These are phyloP conservation scores for Petasospora rhodanensis DNA, from an alignment of 1,139 yeast genomes.

Conservation along the genomic window DNA sequence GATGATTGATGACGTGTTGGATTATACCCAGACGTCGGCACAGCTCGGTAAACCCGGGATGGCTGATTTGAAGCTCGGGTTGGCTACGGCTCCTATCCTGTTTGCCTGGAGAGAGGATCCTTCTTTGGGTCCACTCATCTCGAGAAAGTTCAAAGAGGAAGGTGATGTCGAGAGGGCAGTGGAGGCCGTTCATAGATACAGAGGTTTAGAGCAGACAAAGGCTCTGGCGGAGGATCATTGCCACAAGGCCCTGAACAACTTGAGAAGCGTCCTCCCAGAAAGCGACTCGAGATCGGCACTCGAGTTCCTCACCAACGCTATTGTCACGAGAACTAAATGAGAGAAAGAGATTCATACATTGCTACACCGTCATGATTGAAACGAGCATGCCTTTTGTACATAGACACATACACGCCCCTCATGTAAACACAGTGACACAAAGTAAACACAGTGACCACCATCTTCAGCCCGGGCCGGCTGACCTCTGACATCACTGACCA, in stretches of 20 bases:
- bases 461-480: too few species aligned
- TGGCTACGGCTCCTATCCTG: constrained; percentile 95
- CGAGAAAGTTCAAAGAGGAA: constrained; percentile 70
- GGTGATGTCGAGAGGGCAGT: constrained; percentile 86
- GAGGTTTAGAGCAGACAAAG: constrained; percentile 76
- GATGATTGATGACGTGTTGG: constrained; percentile 93
- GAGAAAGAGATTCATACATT: not conserved
- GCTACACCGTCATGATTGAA: too few species aligned
- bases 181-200: constrained; percentile 60
- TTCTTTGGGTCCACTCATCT: constrained; percentile 75
- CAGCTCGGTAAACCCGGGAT: constrained; percentile 93
- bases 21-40: constrained; percentile 79
- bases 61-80: constrained; percentile 88
- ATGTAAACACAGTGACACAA: too few species aligned
- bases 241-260: constrained; percentile 64
- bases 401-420: too few species aligned
- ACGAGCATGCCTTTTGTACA: too few species aligned
- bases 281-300: constrained; percentile 88
- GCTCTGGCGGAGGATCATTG: constrained; percentile 77
- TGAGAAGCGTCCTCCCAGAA: constrained; percentile 67
- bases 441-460: too few species aligned
- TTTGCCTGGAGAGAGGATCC: constrained; percentile 93
- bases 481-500: too few species aligned
- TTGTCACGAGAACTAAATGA: constrained; percentile 72
- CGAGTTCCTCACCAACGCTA: constrained; percentile 76